Conservation (phyloP, 257 asterid species). For the Lavandula angustifolia region DNA sequence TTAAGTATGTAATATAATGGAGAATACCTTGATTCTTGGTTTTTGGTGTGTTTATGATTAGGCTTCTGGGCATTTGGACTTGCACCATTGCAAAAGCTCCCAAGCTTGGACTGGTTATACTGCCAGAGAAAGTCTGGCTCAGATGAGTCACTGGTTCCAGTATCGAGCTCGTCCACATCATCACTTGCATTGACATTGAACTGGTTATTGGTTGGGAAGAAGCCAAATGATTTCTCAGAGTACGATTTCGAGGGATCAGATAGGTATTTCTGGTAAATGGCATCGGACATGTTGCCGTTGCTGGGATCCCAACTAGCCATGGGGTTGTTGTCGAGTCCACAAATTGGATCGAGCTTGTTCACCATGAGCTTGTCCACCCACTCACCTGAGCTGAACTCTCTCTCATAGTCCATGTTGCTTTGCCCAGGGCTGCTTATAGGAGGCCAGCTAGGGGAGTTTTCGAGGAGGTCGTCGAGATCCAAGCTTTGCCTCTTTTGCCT, state of each 20-base stretch:
- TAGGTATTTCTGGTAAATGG: constrained; percentile 55
- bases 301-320: constrained; percentile 55
- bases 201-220: constrained; percentile 46
- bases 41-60: constrained; percentile 50
- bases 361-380: constrained; percentile 98
- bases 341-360: constrained; percentile 57
- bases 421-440: constrained; percentile 49
- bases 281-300: constrained; percentile 43
- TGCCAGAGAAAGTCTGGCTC: constrained; percentile 93
- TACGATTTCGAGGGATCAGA: constrained; percentile 52
- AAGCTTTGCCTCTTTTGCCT: constrained; percentile 66
- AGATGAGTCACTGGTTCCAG: constrained; percentile 80
- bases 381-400: constrained; percentile 61
- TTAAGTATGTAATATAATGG: neutral
- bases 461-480: constrained; percentile 69
- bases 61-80: constrained; percentile 56
- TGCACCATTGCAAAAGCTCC: constrained; percentile 49
- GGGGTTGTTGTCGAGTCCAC: constrained; percentile 36
- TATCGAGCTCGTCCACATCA: constrained; percentile 79
- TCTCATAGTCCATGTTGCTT: constrained; percentile 49
- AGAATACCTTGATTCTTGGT: constrained; percentile 64
- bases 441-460: constrained; percentile 72
- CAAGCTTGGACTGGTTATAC: constrained; percentile 63
- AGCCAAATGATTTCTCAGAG: constrained; percentile 45
- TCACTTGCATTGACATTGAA: constrained; percentile 52